phyloP scores from a whole-genome alignment of 2,329 filamentous ascomycete species.

The Amauroascus niger region DNA sequence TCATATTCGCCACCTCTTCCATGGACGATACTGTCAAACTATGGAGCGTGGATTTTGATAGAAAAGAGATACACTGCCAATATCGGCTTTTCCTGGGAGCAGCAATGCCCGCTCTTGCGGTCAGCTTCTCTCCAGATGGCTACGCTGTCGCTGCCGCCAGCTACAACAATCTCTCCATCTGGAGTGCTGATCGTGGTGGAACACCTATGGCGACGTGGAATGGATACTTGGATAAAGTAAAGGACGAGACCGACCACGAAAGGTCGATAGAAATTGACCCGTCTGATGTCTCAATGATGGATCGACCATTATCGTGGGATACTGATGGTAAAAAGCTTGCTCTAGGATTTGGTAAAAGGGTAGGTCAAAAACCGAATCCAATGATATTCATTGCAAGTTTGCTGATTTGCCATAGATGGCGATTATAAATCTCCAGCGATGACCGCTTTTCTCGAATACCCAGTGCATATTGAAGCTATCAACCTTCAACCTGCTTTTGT shows the following conservation, averaged over 20 bases:
- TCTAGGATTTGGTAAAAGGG: conserved; percentile 42
- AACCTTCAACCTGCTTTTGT: not conserved
- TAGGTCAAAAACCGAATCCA: conserved; percentile 23
- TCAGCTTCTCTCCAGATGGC: conserved; percentile 41
- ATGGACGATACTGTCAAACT: conserved; percentile 38
- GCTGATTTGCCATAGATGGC: conserved; percentile 25
- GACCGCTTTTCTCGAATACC: conserved; percentile 15
- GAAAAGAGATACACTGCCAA: conserved; percentile 29
- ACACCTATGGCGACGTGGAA: conserved; percentile 36
- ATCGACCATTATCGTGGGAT: conserved; percentile 44
- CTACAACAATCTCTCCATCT: conserved; percentile 37
- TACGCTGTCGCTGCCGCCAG: conserved; percentile 39
- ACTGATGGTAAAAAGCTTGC: conserved; percentile 45
- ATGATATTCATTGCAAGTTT: not conserved
- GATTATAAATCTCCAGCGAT: conserved; percentile 34
- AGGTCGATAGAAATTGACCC: conserved; percentile 15
- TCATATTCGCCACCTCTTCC: conserved; percentile 38
- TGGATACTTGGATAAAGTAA: conserved; percentile 28
- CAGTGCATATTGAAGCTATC: not conserved
- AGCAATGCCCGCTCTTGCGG: conserved; percentile 32
- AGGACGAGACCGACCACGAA: conserved; percentile 28
- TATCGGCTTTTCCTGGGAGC: conserved; percentile 31
- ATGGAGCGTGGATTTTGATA: conserved; percentile 36
- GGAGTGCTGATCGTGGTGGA: conserved; percentile 40
- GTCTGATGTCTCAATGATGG: conserved; percentile 19